Base-by-base conservation (phyloP, 352 stramenopile genomes). In the Globisporangium canariense region DNA sequence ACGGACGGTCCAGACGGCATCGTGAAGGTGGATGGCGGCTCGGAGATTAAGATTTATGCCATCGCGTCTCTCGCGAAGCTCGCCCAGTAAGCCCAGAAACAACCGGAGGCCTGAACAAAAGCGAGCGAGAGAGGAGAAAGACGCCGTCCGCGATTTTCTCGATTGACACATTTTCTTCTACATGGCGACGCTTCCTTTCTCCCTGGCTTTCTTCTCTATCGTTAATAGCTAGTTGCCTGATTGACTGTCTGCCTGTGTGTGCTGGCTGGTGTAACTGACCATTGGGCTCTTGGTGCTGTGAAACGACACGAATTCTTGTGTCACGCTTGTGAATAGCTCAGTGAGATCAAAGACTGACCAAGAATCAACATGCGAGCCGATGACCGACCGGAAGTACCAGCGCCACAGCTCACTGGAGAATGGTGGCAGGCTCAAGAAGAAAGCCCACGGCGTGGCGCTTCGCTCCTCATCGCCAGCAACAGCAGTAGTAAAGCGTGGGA, bases 1-100 rank as follows among this genome's bases (percentile, higher is more conserved):
- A 92, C 87, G n/a, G 86, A 96, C 70, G 78, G 76, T 14, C 83
- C 86, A 22, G 88, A 96, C 55, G 88, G 88, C 68, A 96, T 96
- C 64, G 88, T 96, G 52, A 96, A 96, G 78, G 84, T 96, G 18
- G 88, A 96, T 56, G 84, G 83, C 56, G 83, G 82, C 60, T 93
- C 86, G 32, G 88, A 96, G 74, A 96, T 96, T 75, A 96, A 96
- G 74, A 94, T 94, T 76, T 96, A 91, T 69, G 78, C 84, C 25
- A 81, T 94, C 56, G 82, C 81, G 36, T 85, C 79, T 63, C 71
- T 96, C 60, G 88, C 86, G 14, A 96, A 96, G 77, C 77, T 95
- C 57, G 83, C 79, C 43, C 83, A 93, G 76, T 91, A 87, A 89
- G 46, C 30, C 25, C 32, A 58, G 30, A 50, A 14, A 16, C 36